Conservation (phyloP, 2,329 filamentous ascomycete genomes). For the Apiospora marii region DNA sequence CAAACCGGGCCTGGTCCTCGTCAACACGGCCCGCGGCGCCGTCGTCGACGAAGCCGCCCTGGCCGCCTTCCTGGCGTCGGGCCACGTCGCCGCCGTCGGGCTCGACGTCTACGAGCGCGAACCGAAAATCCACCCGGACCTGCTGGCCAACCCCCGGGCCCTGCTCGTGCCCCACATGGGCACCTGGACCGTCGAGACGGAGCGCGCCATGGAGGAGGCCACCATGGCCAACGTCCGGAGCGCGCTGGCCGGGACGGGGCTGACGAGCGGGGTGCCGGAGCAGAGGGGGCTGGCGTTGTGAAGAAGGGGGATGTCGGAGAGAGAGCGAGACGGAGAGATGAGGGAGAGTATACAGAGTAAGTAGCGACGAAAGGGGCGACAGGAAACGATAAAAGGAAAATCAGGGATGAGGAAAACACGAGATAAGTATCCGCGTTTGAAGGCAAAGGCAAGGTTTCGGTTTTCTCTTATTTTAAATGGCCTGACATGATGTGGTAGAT, state of each 20-base stretch:
- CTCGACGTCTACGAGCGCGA: slow-evolving; percentile 87
- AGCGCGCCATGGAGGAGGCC: slow-evolving; percentile 77
- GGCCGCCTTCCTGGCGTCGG: slow-evolving; percentile 73
- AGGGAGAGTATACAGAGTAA: background rate
- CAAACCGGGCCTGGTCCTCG: slow-evolving; percentile 78
- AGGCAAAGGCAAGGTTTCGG: background rate
- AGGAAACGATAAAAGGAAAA: background rate
- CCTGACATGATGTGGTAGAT: background rate
- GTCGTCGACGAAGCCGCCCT: slow-evolving; percentile 84
- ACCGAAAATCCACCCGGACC: slow-evolving; percentile 75
- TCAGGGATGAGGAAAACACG: background rate
- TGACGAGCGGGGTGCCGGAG: slow-evolving; percentile 77
- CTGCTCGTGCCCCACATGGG: slow-evolving; percentile 87
- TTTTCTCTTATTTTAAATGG: background rate
- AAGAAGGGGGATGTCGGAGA: too few relatives aligned
- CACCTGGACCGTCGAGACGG: slow-evolving; percentile 76
- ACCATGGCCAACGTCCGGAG: slow-evolving; percentile 73
- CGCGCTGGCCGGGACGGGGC: slow-evolving; percentile 66
- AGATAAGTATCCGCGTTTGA: background rate
- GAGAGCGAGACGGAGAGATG: background rate
- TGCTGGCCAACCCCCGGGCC: slow-evolving; percentile 74
- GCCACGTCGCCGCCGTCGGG: slow-evolving; percentile 74
- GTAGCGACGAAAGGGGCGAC: background rate
- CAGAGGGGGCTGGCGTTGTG: slow-evolving; percentile 54
- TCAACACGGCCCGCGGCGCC: slow-evolving; percentile 85